phyloP scores from a whole-genome alignment of 2,329 filamentous ascomycete species.

The Penicillium sp. region DNA sequence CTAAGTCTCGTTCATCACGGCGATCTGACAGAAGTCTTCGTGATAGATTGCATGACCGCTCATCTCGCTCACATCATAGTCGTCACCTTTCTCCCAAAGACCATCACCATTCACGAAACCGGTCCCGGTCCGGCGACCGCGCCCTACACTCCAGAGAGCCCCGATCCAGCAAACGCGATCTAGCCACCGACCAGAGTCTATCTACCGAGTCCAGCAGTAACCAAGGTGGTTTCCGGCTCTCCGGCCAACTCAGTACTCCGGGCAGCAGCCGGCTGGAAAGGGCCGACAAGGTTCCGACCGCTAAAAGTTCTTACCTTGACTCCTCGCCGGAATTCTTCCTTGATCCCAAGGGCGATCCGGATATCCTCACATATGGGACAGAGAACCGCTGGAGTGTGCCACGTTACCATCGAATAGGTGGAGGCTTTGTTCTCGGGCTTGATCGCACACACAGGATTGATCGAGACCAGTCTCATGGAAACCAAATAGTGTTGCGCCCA shows the following conservation, averaged over 20 bases:
- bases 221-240: not conserved
- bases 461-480: slow-evolving; percentile 53
- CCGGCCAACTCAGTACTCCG: not conserved
- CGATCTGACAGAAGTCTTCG: slow-evolving; percentile 19
- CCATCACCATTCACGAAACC: not conserved
- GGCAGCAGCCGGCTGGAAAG: not conserved
- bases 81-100: not conserved
- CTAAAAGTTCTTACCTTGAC: not conserved
- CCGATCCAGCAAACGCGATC: not conserved
- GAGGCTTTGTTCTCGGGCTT: slow-evolving; percentile 70
- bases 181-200: not conserved
- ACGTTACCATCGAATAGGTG: slow-evolving; percentile 66
- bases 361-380: slow-evolving; percentile 73
- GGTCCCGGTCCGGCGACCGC: not conserved
- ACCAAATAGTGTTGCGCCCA: slow-evolving; percentile 12
- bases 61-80: slow-evolving; percentile 1
- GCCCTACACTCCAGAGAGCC: not conserved
- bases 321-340: slow-evolving; percentile 50
- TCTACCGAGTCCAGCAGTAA: not conserved
- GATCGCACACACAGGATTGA: slow-evolving; percentile 64
- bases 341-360: slow-evolving; percentile 74
- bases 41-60: slow-evolving; percentile 8
- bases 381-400: slow-evolving; percentile 73
- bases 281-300: not conserved
- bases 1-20: slow-evolving; percentile 23